These are phyloP conservation scores for Coemansia sp. DNA, from an alignment of 192 early-diverging fungal species.

Conservation along the genomic window DNA sequence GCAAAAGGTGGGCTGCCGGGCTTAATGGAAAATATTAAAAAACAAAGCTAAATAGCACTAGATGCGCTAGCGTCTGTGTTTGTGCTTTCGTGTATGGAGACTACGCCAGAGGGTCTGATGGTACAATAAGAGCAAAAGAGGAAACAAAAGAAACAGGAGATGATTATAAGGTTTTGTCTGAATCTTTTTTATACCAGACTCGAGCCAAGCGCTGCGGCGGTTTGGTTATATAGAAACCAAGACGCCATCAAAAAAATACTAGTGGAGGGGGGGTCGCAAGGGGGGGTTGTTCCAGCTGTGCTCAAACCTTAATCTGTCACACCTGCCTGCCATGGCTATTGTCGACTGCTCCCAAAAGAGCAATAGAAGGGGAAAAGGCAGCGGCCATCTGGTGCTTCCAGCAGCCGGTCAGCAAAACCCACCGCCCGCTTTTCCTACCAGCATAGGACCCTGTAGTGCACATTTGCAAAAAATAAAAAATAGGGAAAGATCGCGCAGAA, in stretches of 20 bases:
- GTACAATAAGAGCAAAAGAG: not conserved
- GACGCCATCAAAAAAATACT: not conserved
- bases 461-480: not conserved
- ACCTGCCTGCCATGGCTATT: not conserved
- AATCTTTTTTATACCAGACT: slow-evolving; percentile 9
- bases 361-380: not conserved
- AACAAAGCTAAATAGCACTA: not conserved
- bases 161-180: slow-evolving; percentile 4
- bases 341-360: not conserved
- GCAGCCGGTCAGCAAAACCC: slow-evolving; percentile 7
- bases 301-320: slow-evolving; percentile 21
- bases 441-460: slow-evolving; percentile 16
- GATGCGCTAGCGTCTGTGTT: not conserved
- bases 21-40: not conserved
- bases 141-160: not conserved
- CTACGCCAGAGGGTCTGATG: not conserved
- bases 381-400: not conserved
- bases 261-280: not conserved
- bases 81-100: not conserved
- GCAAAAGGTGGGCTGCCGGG: no score
- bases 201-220: slow-evolving; percentile 9
- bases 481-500: slow-evolving; percentile 1
- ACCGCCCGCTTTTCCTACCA: slow-evolving; percentile 6
- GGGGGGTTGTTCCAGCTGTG: slow-evolving; percentile 11
- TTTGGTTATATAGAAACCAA: slow-evolving; percentile 10